phyloP scores from a whole-genome alignment of 2,329 filamentous ascomycete genomes.

The Pestalotiopsis sp. region DNA sequence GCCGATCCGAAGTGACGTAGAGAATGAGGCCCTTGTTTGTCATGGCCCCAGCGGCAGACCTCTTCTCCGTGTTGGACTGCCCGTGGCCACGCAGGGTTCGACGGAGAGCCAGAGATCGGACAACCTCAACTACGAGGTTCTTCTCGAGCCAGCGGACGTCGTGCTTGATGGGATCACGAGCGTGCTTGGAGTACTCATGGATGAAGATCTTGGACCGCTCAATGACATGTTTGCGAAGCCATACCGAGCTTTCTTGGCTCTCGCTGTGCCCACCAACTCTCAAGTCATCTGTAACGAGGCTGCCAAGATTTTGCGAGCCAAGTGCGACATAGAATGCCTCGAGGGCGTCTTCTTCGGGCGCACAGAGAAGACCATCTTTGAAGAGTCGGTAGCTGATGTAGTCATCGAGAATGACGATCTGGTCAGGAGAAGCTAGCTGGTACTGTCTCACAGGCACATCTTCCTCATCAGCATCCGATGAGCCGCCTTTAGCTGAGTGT shows the following conservation, averaged over 20 bases:
- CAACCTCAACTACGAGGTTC: slow-evolving; percentile 76
- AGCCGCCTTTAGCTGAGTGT: slow-evolving; percentile 46
- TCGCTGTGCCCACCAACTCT: slow-evolving; percentile 67
- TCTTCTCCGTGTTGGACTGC: slow-evolving; percentile 72
- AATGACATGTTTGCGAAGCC: slow-evolving; percentile 78
- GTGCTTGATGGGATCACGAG: slow-evolving; percentile 77
- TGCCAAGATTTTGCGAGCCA: slow-evolving; percentile 76
- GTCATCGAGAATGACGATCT: slow-evolving; percentile 83
- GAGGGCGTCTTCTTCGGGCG: slow-evolving; percentile 85
- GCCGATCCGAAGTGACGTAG: slow-evolving; percentile 69
- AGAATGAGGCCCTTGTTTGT: slow-evolving; percentile 59
- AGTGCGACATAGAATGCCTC: slow-evolving; percentile 85
- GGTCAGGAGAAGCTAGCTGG: slow-evolving; percentile 70
- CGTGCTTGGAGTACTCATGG: slow-evolving; percentile 72
- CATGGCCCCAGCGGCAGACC: slow-evolving; percentile 66
- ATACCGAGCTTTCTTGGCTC: slow-evolving; percentile 69
- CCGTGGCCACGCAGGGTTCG: slow-evolving; percentile 73
- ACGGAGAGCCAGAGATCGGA: slow-evolving; percentile 76
- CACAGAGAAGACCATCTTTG: slow-evolving; percentile 80
- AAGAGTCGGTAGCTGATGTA: slow-evolving; percentile 89
- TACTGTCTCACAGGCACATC: slow-evolving; percentile 73
- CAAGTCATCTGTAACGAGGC: slow-evolving; percentile 77
- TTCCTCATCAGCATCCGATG: slow-evolving; percentile 59
- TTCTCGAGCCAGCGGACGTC: slow-evolving; percentile 91
- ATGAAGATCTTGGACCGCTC: slow-evolving; percentile 90